Conservation (phyloP, 225 moss, liverwort and hornwort genomes). For the Bryoerythrophyllum caledonicum region DNA sequence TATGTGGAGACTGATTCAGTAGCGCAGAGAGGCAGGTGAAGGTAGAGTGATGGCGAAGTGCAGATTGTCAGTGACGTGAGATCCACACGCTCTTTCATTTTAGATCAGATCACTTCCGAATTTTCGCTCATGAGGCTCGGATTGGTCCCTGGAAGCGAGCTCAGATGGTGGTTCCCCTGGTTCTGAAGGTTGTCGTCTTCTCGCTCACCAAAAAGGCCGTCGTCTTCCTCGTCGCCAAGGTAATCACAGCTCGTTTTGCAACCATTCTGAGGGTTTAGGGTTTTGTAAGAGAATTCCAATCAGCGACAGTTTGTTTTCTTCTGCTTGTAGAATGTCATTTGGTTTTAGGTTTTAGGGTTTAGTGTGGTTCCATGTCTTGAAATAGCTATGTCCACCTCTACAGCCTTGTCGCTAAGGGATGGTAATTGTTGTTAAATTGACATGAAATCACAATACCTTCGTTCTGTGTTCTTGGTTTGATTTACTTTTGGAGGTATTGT, state of each 20-base stretch:
- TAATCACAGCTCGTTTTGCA: constrained; percentile 13
- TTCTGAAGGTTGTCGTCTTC: constrained; percentile 54
- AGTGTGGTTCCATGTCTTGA: no score
- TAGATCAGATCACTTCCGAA: no score
- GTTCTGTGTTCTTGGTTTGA: neutral
- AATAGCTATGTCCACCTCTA: no score
- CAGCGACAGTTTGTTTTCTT: no score
- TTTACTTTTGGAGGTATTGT: neutral
- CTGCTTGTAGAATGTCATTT: no score
- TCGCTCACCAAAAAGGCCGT: constrained; percentile 54
- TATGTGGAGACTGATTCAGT: no score
- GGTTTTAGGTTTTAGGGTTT: constrained; percentile 18
- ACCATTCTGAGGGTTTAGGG: neutral
- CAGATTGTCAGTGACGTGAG: no score
- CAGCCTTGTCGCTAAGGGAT: neutral
- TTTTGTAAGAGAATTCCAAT: neutral
- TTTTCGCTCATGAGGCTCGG: neutral
- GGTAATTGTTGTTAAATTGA: neutral
- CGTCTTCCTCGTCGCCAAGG: constrained; percentile 53
- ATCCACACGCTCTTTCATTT: no score
- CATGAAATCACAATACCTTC: neutral
- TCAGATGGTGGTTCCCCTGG: constrained; percentile 63
- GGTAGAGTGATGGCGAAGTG: no score
- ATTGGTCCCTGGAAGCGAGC: constrained; percentile 14
- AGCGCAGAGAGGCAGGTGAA: no score